Conservation (phyloP, 805 yeast genomes). For the Candida orba region DNA sequence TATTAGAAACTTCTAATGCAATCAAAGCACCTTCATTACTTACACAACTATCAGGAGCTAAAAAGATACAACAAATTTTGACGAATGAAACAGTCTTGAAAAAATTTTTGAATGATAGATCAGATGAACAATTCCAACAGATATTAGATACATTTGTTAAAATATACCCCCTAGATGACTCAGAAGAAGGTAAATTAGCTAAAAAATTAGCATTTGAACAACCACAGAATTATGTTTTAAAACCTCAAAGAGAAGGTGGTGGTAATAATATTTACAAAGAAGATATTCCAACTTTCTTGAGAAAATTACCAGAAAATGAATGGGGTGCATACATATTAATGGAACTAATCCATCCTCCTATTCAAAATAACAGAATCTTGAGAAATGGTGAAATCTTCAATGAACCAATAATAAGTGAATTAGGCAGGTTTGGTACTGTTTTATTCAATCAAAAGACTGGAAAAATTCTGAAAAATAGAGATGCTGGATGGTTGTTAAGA, state of each 20-base stretch:
- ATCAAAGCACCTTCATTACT: conserved; percentile 87
- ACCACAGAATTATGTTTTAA: conserved; percentile 74
- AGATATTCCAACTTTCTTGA: conserved; percentile 72
- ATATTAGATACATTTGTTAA: conserved; percentile 65
- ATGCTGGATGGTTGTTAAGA: conserved; percentile 81
- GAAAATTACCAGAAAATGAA: conserved; percentile 49
- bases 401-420: conserved; percentile 82
- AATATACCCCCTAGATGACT: conserved; percentile 78
- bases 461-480: conserved; percentile 50
- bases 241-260: conserved; percentile 99
- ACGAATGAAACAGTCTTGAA: conserved; percentile 46
- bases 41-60: conserved; percentile 89
- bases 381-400: conserved; percentile 52
- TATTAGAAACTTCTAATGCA: conserved; percentile 68
- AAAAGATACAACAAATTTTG: conserved; percentile 86
- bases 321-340: conserved; percentile 91
- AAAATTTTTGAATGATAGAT: conserved; percentile 34
- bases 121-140: conserved; percentile 23
- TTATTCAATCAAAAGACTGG: conserved; percentile 63
- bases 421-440: conserved; percentile 84
- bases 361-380: conserved; percentile 58
- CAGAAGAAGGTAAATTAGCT: conserved; percentile 55
- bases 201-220: conserved; percentile 55
- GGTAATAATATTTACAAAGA: conserved; percentile 90
- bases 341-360: conserved; percentile 85